A percentile compares a stretch with the other conserved stretches of the same genome.
Conservation (phyloP, 208 protist species). For the Trypanosomatidae sp. region DNA sequence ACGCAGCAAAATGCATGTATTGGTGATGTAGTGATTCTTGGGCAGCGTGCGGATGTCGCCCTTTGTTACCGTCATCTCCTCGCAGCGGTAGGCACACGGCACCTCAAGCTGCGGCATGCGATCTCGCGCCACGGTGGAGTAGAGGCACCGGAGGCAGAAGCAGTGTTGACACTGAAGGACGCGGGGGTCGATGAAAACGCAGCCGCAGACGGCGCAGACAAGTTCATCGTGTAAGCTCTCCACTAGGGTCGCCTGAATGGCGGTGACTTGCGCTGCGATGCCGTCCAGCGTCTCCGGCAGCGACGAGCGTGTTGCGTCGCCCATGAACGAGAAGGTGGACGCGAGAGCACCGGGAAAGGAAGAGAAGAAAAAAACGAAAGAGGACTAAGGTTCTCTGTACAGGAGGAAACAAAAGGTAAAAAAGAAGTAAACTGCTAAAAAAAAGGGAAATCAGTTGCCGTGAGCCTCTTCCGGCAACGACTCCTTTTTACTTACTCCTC, state of each 20-base stretch:
- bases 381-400: no score
- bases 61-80: slow-evolving; percentile 23
- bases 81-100: slow-evolving; percentile 48
- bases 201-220: slow-evolving; percentile 48
- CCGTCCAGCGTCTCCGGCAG: slow-evolving; percentile 10
- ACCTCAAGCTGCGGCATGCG: slow-evolving; percentile 29
- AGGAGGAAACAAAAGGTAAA: no score
- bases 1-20: slow-evolving; percentile 23
- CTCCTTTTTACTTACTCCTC: no score
- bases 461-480: no score
- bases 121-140: slow-evolving; percentile 35
- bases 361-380: no score
- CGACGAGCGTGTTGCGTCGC: not conserved
- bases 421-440: no score
- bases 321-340: not conserved
- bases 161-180: slow-evolving; percentile 66
- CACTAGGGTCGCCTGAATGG: slow-evolving; percentile 13
- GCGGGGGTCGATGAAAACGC: slow-evolving; percentile 54
- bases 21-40: slow-evolving; percentile 48
- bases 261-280: not conserved
- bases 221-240: slow-evolving; percentile 39
- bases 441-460: no score
- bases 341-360: not conserved
- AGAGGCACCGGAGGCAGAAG: slow-evolving; percentile 70
- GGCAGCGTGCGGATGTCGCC: slow-evolving; percentile 50